Evolutionary conservation across 139 green algal species (phyloP), one percentile per base, ranked within the genome.

Genomic region (Chlamydomonas eustigma): DNA sequence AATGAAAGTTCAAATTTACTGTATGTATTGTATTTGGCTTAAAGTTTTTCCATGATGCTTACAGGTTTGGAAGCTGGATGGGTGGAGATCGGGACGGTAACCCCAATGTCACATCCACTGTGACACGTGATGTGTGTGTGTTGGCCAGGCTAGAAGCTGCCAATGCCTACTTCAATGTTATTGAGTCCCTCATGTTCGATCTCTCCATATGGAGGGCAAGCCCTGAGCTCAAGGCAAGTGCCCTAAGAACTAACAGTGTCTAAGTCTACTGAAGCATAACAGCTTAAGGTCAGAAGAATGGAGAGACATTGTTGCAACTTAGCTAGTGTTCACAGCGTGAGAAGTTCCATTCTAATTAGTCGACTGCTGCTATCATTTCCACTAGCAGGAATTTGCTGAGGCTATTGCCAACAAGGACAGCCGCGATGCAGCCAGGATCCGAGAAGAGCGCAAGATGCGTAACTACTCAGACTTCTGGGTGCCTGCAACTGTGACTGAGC

Each of bases 51-150:
- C n/a, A n/a, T n/a, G n/a, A n/a, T n/a, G n/a, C n/a, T 50, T 30
- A 34, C 69, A 84, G 78, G 71, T 93, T 94, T 80, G 90, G 91
- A 65, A 90, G 80, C 31, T 97, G 94, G 94, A 97, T 97, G 93
- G 95, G 95, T 34, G 95, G 95, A 22, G 95, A 99, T 83, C 85
- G 85, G 6, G 95, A 99, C 73, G 95, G 94, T 71, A 99, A 99
- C 87, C 95, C 95, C 33, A 94, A 94, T 75, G 95, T 99, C 2
- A 96, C 88, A 0, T 69, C 88, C 0, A 81, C 87, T 8, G 97
- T 91, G 44, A 98, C 94, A 0, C 89, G 94, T 0, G 92, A 98
- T 39, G 94, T 97, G 31, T 88, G 93, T 12, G 85, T 97, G 37
- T 86, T 94, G 32, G 91, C 93, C 0, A 82, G 93, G 37, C 79